Percentiles rank a stretch among this genome's conserved stretches.
These are phyloP conservation scores for Stereocaulon alpinum DNA, from an alignment of 495 filamentous ascomycete genomes.

Conservation along the genomic window DNA sequence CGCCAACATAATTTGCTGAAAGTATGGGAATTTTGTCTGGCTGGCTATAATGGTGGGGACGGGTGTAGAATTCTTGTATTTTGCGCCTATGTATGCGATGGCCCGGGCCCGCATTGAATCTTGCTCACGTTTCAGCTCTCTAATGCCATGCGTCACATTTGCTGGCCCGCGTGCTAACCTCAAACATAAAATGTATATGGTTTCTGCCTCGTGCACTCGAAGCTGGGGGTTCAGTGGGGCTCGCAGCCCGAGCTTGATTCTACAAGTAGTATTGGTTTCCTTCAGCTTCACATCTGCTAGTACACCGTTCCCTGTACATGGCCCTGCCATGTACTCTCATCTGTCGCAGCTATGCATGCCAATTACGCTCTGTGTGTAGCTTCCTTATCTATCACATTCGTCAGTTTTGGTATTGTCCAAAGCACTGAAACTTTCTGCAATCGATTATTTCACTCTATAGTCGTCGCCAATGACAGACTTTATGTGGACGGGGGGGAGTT, in stretches of 20 bases:
- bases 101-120: not conserved
- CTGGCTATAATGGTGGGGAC: not conserved
- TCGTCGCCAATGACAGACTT: conserved; percentile 1
- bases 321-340: not conserved
- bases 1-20: not conserved
- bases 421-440: conserved; percentile 10
- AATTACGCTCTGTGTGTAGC: not conserved
- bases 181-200: not conserved
- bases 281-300: not conserved
- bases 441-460: conserved; percentile 11
- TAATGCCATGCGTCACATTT: not conserved
- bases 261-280: not conserved
- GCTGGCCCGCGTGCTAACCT: not conserved
- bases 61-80: not conserved
- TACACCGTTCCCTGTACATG: not conserved
- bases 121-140: conserved; percentile 1
- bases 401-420: not conserved
- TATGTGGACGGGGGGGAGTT: conserved; percentile 10
- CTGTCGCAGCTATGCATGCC: conserved; percentile 1
- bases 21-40: not conserved
- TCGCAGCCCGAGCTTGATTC: not conserved
- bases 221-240: not conserved
- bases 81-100: conserved; percentile 3
- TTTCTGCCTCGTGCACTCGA: not conserved
- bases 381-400: not conserved